Evolutionary conservation across 768 basidiomycete genomes (phyloP).

Genomic region (Lactarius hatsudake): DNA sequence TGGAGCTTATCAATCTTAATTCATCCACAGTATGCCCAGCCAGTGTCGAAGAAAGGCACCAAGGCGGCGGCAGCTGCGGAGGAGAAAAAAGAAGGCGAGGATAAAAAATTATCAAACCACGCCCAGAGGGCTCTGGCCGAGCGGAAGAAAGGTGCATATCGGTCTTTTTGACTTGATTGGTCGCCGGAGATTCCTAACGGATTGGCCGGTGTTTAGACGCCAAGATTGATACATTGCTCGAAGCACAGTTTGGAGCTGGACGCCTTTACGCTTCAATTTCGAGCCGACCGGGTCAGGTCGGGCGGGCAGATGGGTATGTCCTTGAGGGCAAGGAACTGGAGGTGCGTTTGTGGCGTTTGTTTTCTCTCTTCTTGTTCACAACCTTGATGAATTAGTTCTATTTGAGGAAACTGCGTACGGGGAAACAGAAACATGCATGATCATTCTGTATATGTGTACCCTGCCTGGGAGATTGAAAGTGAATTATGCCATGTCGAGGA

Average conservation of each 20-base stretch:
- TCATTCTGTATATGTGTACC: background rate
- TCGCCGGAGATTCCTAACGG: slow-evolving; percentile 13
- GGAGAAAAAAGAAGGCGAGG: slow-evolving; percentile 54
- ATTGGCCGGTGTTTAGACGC: slow-evolving; percentile 50
- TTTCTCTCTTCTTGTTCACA: background rate
- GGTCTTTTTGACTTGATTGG: slow-evolving; percentile 1
- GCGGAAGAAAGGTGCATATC: slow-evolving; percentile 77
- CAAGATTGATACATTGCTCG: slow-evolving; percentile 88
- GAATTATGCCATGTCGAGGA: background rate
- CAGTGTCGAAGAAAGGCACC: slow-evolving; percentile 83
- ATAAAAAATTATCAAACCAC: slow-evolving; percentile 87
- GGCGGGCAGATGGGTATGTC: slow-evolving; percentile 95
- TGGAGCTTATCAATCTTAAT: slow-evolving; percentile 13
- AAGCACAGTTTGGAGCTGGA: slow-evolving; percentile 88
- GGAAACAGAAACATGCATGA: slow-evolving; percentile 92
- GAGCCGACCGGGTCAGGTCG: slow-evolving; percentile 95
- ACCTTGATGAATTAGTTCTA: slow-evolving; percentile 65
- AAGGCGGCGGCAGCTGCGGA: slow-evolving; percentile 54
- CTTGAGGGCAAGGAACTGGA: slow-evolving; percentile 99
- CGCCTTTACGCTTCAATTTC: slow-evolving; percentile 93
- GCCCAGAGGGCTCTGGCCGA: slow-evolving; percentile 82
- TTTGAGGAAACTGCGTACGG: slow-evolving; percentile 86
- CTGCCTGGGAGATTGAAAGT: no score
- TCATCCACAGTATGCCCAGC: slow-evolving; percentile 78
- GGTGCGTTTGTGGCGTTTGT: slow-evolving; percentile 44